These are phyloP conservation scores for Aspergillus sp. DNA, from an alignment of 2,329 filamentous ascomycete species.

Conservation along the genomic window DNA sequence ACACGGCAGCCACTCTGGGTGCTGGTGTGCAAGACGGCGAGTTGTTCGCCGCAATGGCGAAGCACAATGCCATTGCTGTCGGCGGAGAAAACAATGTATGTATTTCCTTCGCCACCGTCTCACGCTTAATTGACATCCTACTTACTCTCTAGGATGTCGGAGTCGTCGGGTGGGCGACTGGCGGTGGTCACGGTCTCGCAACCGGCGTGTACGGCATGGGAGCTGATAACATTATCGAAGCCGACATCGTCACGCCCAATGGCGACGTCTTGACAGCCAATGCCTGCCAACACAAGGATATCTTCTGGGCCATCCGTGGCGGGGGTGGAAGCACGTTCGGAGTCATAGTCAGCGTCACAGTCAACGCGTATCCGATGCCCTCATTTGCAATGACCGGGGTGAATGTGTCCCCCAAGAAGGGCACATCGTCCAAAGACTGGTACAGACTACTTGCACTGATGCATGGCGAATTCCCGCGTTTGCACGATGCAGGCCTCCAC, in stretches of 20 bases:
- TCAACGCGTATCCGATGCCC: constrained; percentile 27
- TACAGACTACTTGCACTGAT: background rate
- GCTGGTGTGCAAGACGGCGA: constrained; percentile 11
- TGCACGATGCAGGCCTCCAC: constrained; percentile 4
- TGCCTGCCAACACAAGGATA: constrained; percentile 16
- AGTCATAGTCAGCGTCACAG: constrained; percentile 10
- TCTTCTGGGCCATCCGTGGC: constrained; percentile 20
- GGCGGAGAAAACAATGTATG: constrained; percentile 4
- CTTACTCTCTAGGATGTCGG: constrained; percentile 8
- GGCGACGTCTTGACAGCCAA: constrained; percentile 16
- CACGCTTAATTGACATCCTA: no score
- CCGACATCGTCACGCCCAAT: constrained; percentile 48
- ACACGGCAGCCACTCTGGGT: constrained; percentile 7
- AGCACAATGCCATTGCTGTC: constrained; percentile 4
- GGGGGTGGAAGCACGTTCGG: constrained; percentile 20
- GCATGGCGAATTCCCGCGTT: background rate
- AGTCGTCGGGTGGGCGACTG: constrained; percentile 38
- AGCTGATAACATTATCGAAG: constrained; percentile 49
- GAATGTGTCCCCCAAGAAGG: constrained; percentile 3
- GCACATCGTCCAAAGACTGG: background rate
- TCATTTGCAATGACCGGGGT: background rate
- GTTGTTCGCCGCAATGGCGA: constrained; percentile 1
- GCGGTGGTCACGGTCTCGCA: constrained; percentile 56
- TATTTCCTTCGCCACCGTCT: no score
- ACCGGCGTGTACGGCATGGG: constrained; percentile 51